Evolutionary conservation across 1,284 basidiomycete genomes (phyloP).

Genomic region (Caloboletus inedulis): DNA sequence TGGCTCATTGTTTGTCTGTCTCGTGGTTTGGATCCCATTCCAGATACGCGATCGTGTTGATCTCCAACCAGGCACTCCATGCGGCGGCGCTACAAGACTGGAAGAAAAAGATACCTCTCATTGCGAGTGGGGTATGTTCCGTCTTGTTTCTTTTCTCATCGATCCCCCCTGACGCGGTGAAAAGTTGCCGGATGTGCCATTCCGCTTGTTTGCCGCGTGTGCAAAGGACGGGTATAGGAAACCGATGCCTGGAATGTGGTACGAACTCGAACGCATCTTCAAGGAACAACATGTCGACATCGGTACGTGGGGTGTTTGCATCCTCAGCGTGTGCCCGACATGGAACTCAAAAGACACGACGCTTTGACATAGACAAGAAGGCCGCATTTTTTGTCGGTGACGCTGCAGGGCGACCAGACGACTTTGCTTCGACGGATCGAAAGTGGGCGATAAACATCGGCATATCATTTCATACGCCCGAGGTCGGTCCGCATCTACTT

Average conservation of each 20-base stretch:
- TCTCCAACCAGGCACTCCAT: slow-evolving; percentile 76
- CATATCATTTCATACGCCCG: slow-evolving; percentile 69
- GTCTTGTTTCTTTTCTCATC: neutral
- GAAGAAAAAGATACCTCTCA: slow-evolving; percentile 71
- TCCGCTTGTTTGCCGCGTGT: slow-evolving; percentile 77
- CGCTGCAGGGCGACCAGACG: slow-evolving; percentile 75
- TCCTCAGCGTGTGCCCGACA: too few species aligned
- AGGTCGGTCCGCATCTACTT: slow-evolving; percentile 37
- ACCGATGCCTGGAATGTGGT: slow-evolving; percentile 87
- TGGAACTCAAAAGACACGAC: neutral
- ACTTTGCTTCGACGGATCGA: slow-evolving; percentile 78
- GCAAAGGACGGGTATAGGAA: slow-evolving; percentile 80
- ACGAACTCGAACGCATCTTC: slow-evolving; percentile 64
- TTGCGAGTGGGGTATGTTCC: slow-evolving; percentile 64
- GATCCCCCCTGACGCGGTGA: neutral
- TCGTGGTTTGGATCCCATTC: neutral
- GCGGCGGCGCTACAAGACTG: slow-evolving; percentile 53
- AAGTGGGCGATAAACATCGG: slow-evolving; percentile 82
- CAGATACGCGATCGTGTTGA: slow-evolving; percentile 73
- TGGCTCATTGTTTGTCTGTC: too few species aligned
- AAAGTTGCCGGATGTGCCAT: slow-evolving; percentile 63
- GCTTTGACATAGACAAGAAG: slow-evolving; percentile 51
- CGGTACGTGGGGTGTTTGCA: slow-evolving; percentile 43
- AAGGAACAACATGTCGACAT: slow-evolving; percentile 57
- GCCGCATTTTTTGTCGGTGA: slow-evolving; percentile 85